Base-by-base conservation (phyloP, 176 grass and related monocot genomes). In the Lolium multiflorum region DNA sequence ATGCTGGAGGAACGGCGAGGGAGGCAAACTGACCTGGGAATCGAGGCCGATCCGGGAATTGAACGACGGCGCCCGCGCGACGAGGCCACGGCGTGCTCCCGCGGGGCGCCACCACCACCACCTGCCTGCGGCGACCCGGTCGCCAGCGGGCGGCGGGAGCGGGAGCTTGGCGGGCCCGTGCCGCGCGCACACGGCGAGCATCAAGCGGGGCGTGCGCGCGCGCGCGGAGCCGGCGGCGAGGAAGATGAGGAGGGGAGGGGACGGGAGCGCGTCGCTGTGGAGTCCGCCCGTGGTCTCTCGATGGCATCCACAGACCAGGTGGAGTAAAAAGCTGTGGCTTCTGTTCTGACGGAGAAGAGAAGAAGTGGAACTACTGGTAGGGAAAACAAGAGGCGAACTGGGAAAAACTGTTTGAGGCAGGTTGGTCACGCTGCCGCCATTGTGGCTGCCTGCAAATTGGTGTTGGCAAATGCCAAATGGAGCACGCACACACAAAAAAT, bases 1-100 rank as follows among this genome's bases (percentile, higher is more conserved):
- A 91, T 81, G 79, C 26, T 73, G 28, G 71, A 84, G 79, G 9
- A 69, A 51, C 25, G 15, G 13, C 16, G 17, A 68, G 18, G 11
- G 5, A 47, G 6, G 28, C 39, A 37, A 37, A 87, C 87, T 9
- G 82, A 99, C 97, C 92, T 91, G 97, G 62, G 92, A 99, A 69
- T 99, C 97, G 63, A 99, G 88, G 51, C 94, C 94, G 85, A 96
- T 79, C 51, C 84, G 94, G 58, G 92, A 94, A 57, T 83, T 82
- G 87, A 92, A 94, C 66, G 86, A 81, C 16, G 82, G 84, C 6
- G 82, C 82, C 76, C 86, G 86, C 86, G 86, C 82, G 44, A 54
- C 62, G 83, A 94, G 87, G 61, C 69, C 83, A 52, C 78, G 86
- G 12, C 81, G 84, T 50, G 51, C 73, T 59, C 66, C 71, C 54